Base-by-base conservation (phyloP, 179 eudicot genomes). In the Corrigiola litoralis region DNA sequence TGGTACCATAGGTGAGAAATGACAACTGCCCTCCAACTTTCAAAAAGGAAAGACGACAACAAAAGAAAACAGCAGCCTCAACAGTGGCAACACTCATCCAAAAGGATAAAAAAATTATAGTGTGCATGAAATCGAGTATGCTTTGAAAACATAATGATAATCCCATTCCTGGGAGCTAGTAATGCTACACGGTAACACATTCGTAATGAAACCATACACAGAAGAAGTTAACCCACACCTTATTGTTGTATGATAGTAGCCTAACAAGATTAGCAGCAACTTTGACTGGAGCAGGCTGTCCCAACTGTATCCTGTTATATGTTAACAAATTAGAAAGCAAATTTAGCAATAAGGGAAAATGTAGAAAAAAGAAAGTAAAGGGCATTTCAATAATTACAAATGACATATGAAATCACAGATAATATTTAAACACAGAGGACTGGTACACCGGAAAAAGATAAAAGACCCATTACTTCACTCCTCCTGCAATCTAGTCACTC, bases 241-340 rank as follows among this genome's bases (percentile, higher is more conserved):
- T 95, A 69, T 95, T 95, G 67, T 80, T 87, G 49, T 95, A 95
- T 12, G 99, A 71, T 42, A 95, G 42, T 34, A 88, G 69, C 77
- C 97, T 83, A 45, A 87, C 88, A 64, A 95, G 90, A 71, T 88
- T 95, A 38, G 99, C 97, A 70, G 97, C 88, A 78, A 95, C 99
- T 70, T 95, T 95, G 55, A 91, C 97, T 12, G 97, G 88, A 62
- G 99, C 91, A 47, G 96, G 99, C 81, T 94, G 94, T 63, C 91
- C 99, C 70, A 86, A 85, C 71, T 91, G 97, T 55, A 94, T 94
- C 74, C 99, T 94, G 86, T 25, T 63, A 37, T 45, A 69, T 4
- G 23, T 28, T 21, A 8, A 16, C 34, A 42, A 36, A 31, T 24
- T 24, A 27, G 6, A 13, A 17, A 61, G 38, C n/a, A 32, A 29